These are phyloP conservation scores for Colletotrichum costaricense DNA, from an alignment of 2,329 filamentous ascomycete genomes.

Conservation along the genomic window DNA sequence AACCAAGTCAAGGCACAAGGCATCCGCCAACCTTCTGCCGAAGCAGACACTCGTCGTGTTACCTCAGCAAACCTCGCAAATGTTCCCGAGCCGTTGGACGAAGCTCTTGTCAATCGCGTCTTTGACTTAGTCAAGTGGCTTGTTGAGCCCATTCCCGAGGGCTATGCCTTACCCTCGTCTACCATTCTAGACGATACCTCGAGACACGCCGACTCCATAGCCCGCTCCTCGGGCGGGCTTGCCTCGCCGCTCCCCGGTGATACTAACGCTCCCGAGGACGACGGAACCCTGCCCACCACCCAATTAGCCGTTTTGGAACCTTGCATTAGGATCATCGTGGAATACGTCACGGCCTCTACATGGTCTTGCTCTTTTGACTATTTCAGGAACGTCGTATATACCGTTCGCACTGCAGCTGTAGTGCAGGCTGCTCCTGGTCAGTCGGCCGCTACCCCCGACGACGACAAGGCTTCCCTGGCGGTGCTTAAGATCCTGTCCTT, in stretches of 20 bases:
- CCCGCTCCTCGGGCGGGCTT: conserved; percentile 13
- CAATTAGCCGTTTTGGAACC: conserved; percentile 62
- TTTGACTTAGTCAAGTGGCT: conserved; percentile 67
- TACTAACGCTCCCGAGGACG: conserved; percentile 48
- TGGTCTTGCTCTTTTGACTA: conserved; percentile 72
- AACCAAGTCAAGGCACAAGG: conserved; percentile 50
- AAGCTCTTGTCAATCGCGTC: conserved; percentile 63
- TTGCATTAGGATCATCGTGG: conserved; percentile 66
- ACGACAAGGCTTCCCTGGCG: conserved; percentile 64
- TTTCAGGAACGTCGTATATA: conserved; percentile 63
- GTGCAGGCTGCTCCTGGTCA: conserved; percentile 52
- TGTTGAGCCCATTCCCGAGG: conserved; percentile 69
- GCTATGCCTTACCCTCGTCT: conserved; percentile 65
- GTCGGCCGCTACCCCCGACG: conserved; percentile 53
- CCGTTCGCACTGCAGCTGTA: conserved; percentile 57
- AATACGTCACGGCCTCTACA: conserved; percentile 73
- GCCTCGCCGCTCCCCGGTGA: conserved; percentile 42
- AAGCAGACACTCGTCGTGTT: conserved; percentile 37
- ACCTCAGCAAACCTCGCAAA: conserved; percentile 29
- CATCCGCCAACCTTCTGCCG: conserved; percentile 13
- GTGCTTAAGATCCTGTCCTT: conserved; percentile 70
- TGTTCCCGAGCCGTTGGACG: conserved; percentile 56
- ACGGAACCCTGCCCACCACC: conserved; percentile 41
- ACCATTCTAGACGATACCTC: conserved; percentile 66
- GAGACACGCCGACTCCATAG: conserved; percentile 40